Evolutionary conservation across 768 basidiomycete genomes (phyloP), one percentile per base, ranked within the genome.

Genomic region (Guyanaporus albipodus): DNA sequence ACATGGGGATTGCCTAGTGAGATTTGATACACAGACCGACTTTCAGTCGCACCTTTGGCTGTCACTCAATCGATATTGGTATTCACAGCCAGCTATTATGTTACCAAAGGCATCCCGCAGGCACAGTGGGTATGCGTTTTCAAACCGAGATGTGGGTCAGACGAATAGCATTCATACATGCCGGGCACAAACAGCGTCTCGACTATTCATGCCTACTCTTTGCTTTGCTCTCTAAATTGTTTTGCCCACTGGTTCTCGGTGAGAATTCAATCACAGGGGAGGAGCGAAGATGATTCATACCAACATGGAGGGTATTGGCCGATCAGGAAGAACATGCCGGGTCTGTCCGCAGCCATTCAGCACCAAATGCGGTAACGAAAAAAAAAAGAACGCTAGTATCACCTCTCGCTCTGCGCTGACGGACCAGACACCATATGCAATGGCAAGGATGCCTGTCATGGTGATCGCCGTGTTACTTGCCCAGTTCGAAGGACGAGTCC

Each of bases 401-500:
- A 91, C 91, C 82, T 94, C 92, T 54, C 81, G 76, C 43, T 78
- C 78, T 12, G 90, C 89, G 53, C 87, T 90, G 49, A 85, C 64
- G 26, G 68, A 74, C 83, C 85, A 93, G 10, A 84, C 70, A 22
- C 72, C 76, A 51, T 82, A 91, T 7, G 81, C 80, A 5, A 83
- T 68, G 3, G 78, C 73, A 32, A 79, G 68, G 46, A 94, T 84
- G 4, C 89, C 89, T 44, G 74, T 71, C 49, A 80, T 76, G 15
- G 78, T 76, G 42, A 95, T 78, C 1, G 78, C 79, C 3, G 93
- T 95, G 72, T 93, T 94, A 22, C 80, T 66, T 48, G 79, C 81
- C 93, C 93, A 96, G 71, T 93, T 95, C 19, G 80, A 72, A 7
- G 93, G 93, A 17, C 90, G 80, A 28, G 82, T 80, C 93, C 93